These are phyloP conservation scores for Pythium folliculosum DNA, from an alignment of 352 stramenopile genomes.

Conservation along the genomic window DNA sequence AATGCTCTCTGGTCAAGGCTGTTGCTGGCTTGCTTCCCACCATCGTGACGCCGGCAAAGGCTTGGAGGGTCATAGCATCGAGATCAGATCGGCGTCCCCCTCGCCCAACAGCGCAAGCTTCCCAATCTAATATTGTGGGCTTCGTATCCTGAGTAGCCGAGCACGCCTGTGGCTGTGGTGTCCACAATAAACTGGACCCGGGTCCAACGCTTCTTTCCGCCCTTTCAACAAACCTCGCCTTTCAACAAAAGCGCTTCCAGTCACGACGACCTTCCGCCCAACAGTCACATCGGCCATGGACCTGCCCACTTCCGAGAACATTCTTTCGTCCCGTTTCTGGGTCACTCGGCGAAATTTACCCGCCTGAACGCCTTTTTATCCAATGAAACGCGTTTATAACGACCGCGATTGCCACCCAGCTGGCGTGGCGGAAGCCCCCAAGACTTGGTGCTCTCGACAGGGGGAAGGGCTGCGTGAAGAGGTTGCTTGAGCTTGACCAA, in stretches of 20 bases:
- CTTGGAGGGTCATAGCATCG: too few relatives aligned
- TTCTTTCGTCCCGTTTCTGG: slow-evolving; percentile 7
- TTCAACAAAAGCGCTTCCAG: background rate
- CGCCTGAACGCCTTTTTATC: background rate
- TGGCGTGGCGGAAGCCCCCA: slow-evolving; percentile 11
- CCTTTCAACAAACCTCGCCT: background rate
- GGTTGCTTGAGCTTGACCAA: slow-evolving; percentile 5
- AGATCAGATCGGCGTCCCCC: too few relatives aligned
- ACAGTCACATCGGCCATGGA: background rate
- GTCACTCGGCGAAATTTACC: slow-evolving; percentile 15
- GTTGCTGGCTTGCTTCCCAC: too few relatives aligned
- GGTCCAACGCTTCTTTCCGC: background rate
- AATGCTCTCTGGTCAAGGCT: too few relatives aligned
- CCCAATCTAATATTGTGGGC: background rate
- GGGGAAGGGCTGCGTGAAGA: slow-evolving; percentile 13
- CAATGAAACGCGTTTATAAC: slow-evolving; percentile 20
- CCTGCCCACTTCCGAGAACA: slow-evolving; percentile 13
- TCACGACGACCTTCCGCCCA: background rate
- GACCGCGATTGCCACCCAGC: background rate
- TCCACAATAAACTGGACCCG: background rate
- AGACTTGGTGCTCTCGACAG: slow-evolving; percentile 1
- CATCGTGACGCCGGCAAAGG: too few relatives aligned
- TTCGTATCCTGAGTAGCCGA: background rate
- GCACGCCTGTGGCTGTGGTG: background rate
- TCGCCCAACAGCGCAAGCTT: too few relatives aligned